Percentiles rank a stretch among this genome's conserved stretches.
These are phyloP conservation scores for Penicillium goetzii DNA, from an alignment of 495 filamentous ascomycete genomes.

Conservation along the genomic window DNA sequence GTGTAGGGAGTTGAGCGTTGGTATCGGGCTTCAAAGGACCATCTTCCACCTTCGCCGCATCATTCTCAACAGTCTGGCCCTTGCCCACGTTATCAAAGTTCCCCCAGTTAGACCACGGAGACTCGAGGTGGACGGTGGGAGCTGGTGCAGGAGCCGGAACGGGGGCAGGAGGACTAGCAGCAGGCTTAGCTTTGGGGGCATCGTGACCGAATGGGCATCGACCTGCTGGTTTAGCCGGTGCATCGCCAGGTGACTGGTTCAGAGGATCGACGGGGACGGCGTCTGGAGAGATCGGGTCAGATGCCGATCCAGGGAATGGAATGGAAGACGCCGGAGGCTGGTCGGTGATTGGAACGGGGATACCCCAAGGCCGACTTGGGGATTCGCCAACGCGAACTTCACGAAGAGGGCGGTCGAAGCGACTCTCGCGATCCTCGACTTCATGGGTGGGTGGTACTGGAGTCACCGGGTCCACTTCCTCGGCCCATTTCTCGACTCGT, in stretches of 20 bases:
- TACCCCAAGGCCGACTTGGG: conserved; percentile 89
- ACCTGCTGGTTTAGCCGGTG: conserved; percentile 35
- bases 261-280: conserved; percentile 19
- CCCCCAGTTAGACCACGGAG: conserved; percentile 18
- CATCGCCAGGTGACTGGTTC: conserved; percentile 17
- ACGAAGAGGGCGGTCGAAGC: conserved; percentile 79
- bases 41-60: conserved; percentile 20
- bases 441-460: conserved; percentile 32
- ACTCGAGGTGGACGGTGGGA: not conserved
- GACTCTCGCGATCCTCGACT: conserved; percentile 52
- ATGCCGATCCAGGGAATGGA: conserved; percentile 30
- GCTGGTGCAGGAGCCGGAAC: not conserved
- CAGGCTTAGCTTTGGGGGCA: conserved; percentile 28
- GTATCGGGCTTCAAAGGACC: conserved; percentile 12
- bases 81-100: conserved; percentile 14
- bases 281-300: conserved; percentile 27
- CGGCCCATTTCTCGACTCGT: conserved; percentile 80
- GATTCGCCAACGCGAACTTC: conserved; percentile 88
- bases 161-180: conserved; percentile 4
- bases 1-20: conserved; percentile 40
- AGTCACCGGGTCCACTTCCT: conserved; percentile 58
- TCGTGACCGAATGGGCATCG: conserved; percentile 57
- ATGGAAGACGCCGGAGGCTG: conserved; percentile 25
- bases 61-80: conserved; percentile 13
- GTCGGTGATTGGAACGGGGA: conserved; percentile 68